Conservation (phyloP, 768 basidiomycete genomes). For the Agaricus sinodeliciosus region DNA sequence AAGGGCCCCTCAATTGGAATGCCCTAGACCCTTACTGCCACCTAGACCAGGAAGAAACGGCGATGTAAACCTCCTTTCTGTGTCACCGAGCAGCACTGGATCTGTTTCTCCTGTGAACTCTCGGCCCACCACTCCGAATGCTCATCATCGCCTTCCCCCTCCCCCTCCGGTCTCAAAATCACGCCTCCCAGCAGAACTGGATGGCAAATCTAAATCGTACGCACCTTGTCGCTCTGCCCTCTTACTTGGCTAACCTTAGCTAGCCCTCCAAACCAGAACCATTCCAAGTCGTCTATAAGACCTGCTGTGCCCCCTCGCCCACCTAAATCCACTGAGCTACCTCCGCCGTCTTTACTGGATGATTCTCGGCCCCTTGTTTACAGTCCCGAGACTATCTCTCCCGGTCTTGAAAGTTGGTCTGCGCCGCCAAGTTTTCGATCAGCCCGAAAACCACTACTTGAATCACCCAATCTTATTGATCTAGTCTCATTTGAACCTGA, state of each 20-base stretch:
- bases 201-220: constrained; percentile 3
- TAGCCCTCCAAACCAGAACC: constrained; percentile 8
- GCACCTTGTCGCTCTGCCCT: not conserved
- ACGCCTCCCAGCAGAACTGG: not conserved
- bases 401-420: not conserved
- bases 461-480: not conserved
- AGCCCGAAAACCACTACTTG: constrained; percentile 9
- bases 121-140: constrained; percentile 1
- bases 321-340: not conserved
- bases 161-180: constrained; percentile 1
- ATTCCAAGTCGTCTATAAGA: constrained; percentile 14
- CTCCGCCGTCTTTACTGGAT: constrained; percentile 14
- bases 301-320: constrained; percentile 21
- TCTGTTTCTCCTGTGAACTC: not conserved
- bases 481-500: constrained; percentile 1
- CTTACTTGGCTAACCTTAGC: not conserved
- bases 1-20: not conserved
- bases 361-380: constrained; percentile 7
- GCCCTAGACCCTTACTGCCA: constrained; percentile 1
- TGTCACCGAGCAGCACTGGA: constrained; percentile 3
- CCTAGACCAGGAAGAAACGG: not conserved
- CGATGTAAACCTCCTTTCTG: not conserved
- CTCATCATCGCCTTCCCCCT: constrained; percentile 6
- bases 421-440: not conserved
- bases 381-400: not conserved